phyloP scores from a whole-genome alignment of 805 yeast genomes.

The Ascoidea tarda region DNA sequence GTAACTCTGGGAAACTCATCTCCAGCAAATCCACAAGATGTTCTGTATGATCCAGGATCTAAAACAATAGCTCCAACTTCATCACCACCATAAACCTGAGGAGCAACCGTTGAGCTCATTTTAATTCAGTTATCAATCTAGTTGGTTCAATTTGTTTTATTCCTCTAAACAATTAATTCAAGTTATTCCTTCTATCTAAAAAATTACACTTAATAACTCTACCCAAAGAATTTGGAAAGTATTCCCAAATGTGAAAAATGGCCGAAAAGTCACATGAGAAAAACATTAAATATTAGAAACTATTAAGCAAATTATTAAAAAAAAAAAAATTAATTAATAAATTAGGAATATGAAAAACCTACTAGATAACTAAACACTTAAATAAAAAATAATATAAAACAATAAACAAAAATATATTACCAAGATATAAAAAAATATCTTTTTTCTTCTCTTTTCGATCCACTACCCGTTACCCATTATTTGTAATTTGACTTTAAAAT shows the following conservation, averaged over 20 bases:
- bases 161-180: neutral
- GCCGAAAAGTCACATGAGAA: neutral
- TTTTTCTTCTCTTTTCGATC: neutral
- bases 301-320: neutral
- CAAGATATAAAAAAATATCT: neutral
- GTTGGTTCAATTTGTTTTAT: neutral
- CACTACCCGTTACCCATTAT: too few species aligned
- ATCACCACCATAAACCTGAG: constrained; percentile 46
- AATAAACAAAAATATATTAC: neutral
- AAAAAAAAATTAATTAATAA: neutral
- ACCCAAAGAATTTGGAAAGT: too few species aligned
- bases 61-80: constrained; percentile 85
- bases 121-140: constrained; percentile 12
- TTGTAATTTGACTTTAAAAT: too few species aligned
- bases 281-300: neutral
- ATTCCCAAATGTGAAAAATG: neutral
- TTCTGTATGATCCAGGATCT: constrained; percentile 78
- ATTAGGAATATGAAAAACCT: neutral
- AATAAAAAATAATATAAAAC: neutral
- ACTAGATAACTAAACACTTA: neutral
- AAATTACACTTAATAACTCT: too few species aligned
- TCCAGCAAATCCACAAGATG: constrained; percentile 87
- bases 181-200: neutral
- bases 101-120: constrained; percentile 18
- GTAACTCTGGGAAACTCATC: constrained; percentile 74